Conservation (phyloP, 352 stramenopile species). For the Pythium periplocum region DNA sequence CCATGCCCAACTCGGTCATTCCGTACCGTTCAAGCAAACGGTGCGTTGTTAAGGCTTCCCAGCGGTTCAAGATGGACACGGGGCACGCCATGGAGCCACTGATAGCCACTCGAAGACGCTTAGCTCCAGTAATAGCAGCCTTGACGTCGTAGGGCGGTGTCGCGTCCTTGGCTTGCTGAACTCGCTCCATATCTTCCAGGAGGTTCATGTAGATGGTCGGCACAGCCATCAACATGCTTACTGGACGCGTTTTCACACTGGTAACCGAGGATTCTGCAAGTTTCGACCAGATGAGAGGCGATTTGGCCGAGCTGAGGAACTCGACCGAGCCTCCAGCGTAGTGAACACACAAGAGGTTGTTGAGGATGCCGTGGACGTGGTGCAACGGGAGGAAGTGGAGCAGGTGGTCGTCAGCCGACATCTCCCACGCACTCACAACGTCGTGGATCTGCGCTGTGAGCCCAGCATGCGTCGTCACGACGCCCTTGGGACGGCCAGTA, state of each 20-base stretch:
- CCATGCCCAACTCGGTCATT: conserved; percentile 92
- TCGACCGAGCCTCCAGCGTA: conserved; percentile 78
- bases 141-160: conserved; percentile 14
- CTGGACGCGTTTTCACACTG: conserved; percentile 2
- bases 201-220: conserved; percentile 90
- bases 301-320: conserved; percentile 60
- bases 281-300: conserved; percentile 58
- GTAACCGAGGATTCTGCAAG: conserved; percentile 13
- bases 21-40: conserved; percentile 87
- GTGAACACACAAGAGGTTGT: conserved; percentile 82
- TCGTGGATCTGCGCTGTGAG: conserved; percentile 78
- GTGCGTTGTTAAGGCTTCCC: conserved; percentile 76
- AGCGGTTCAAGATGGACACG: conserved; percentile 67
- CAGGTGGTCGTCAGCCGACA: conserved; percentile 66
- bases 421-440: conserved; percentile 83
- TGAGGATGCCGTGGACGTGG: conserved; percentile 89
- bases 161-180: conserved; percentile 10
- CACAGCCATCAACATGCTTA: conserved; percentile 88
- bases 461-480: conserved; percentile 67
- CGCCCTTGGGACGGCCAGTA: conserved; percentile 77
- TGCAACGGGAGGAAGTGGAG: conserved; percentile 89
- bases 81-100: conserved; percentile 88
- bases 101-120: conserved; percentile 43
- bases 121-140: conserved; percentile 6
- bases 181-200: conserved; percentile 60